Conservation (phyloP, 2,329 filamentous ascomycete genomes). For the Knufia petricola region DNA sequence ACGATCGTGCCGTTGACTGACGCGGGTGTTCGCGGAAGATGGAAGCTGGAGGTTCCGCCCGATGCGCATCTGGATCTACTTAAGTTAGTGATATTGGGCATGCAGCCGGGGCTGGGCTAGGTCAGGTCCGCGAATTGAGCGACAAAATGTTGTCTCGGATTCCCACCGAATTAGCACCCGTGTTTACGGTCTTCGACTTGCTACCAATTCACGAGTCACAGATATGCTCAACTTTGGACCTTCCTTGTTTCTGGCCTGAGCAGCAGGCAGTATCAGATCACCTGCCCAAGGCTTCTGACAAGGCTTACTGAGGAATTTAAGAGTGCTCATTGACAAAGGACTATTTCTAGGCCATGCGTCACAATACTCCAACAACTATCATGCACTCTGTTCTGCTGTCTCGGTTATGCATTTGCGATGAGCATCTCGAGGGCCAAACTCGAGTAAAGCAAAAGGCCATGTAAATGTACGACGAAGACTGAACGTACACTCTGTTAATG, state of each 20-base stretch:
- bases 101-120: neutral
- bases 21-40: neutral
- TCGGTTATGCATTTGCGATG: no score
- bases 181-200: neutral
- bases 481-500: no score
- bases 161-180: no score
- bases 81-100: neutral
- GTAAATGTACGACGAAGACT: no score
- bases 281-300: constrained; percentile 47
- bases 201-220: neutral
- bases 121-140: neutral
- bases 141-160: no score
- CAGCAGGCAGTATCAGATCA: constrained; percentile 40
- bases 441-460: no score
- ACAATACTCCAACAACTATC: no score
- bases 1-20: neutral
- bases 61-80: neutral
- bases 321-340: constrained; percentile 52
- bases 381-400: no score
- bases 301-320: constrained; percentile 41
- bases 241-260: neutral
- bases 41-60: neutral
- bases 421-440: no score
- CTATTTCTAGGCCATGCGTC: constrained; percentile 41
- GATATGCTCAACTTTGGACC: neutral